A percentile compares a stretch with the other conserved stretches of the same genome.
These are phyloP conservation scores for Actinomucor elegans DNA, from an alignment of 371 early-diverging fungal genomes.

Conservation along the genomic window DNA sequence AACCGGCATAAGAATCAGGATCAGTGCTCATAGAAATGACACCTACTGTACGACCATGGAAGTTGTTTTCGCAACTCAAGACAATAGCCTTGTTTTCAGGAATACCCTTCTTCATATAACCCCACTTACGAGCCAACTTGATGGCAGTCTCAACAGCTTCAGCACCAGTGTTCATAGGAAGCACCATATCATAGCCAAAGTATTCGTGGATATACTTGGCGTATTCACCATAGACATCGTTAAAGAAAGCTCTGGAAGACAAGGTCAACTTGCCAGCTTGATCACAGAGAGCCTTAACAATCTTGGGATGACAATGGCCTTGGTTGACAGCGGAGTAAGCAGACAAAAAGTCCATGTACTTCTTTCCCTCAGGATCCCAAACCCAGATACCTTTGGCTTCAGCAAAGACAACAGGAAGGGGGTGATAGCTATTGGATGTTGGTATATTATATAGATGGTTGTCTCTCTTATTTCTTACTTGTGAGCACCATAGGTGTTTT, in stretches of 20 bases:
- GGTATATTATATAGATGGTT: background rate
- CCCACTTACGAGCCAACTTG: constrained; percentile 98
- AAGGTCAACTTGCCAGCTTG: constrained; percentile 86
- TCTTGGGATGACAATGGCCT: constrained; percentile 97
- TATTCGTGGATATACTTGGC: constrained; percentile 91
- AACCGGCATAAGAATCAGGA: constrained; percentile 78
- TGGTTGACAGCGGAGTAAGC: constrained; percentile 98
- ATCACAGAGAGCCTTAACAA: constrained; percentile 85
- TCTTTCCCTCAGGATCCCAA: constrained; percentile 94
- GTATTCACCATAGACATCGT: constrained; percentile 87
- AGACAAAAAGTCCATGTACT: constrained; percentile 95
- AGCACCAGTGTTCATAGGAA: constrained; percentile 98
- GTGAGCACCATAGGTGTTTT: constrained; percentile 82
- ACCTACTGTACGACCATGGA: constrained; percentile 97
- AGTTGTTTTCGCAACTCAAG: constrained; percentile 86
- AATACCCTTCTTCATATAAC: constrained; percentile 89
- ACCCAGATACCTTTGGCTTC: constrained; percentile 89
- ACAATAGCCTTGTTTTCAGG: constrained; percentile 83
- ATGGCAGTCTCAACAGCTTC: constrained; percentile 98
- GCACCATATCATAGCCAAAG: constrained; percentile 97
- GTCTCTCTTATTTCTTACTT: constrained; percentile 54
- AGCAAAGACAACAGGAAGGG: constrained; percentile 92
- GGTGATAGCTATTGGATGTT: constrained; percentile 81
- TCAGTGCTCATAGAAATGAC: constrained; percentile 96
- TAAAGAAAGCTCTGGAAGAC: constrained; percentile 96